phyloP scores from a whole-genome alignment of 1,139 yeast genomes.

The Keqinozyma sinolaborantium region DNA sequence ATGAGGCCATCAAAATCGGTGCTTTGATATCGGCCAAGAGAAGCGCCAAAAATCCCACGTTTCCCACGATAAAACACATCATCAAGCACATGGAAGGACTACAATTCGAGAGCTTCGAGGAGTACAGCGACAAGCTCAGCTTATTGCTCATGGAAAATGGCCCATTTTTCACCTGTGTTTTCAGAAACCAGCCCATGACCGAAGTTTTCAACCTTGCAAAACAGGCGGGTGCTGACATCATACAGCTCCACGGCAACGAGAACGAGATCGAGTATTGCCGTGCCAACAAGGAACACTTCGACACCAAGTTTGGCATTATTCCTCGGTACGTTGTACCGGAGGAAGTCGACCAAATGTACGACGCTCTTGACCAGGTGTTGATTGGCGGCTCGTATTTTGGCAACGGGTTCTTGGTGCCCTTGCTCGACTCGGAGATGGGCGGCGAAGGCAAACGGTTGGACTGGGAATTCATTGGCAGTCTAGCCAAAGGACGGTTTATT shows the following conservation, averaged over 20 bases:
- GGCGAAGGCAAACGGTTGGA: constrained; percentile 83
- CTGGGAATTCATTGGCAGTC: constrained; percentile 49
- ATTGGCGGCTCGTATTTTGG: constrained; percentile 28
- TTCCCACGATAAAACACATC: constrained; percentile 18
- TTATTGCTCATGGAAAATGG: constrained; percentile 44
- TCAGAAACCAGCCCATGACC: constrained; percentile 72
- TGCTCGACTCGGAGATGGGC: constrained; percentile 85
- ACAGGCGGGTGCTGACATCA: constrained; percentile 61
- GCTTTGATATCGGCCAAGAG: constrained; percentile 21
- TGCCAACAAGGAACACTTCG: constrained; percentile 6
- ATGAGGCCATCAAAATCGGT: constrained; percentile 55
- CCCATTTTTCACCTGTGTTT: constrained; percentile 85
- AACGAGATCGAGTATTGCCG: constrained; percentile 47
- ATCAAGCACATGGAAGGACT: constrained; percentile 12
- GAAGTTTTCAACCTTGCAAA: constrained; percentile 51
- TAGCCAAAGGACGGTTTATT: constrained; percentile 46
- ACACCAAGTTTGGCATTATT: constrained; percentile 55
- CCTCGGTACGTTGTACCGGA: constrained; percentile 65
- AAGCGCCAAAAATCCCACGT: constrained; percentile 12
- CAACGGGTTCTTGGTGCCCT: constrained; percentile 35
- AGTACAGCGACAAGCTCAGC: constrained; percentile 33
- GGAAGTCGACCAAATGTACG: constrained; percentile 30
- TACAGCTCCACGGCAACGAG: constrained; percentile 90
- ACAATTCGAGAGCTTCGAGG: constrained; percentile 15
- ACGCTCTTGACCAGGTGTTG: constrained; percentile 9